Evolutionary conservation across 2,329 filamentous ascomycete genomes (phyloP).

Genomic region (Lasiodiplodia hormozganensis): DNA sequence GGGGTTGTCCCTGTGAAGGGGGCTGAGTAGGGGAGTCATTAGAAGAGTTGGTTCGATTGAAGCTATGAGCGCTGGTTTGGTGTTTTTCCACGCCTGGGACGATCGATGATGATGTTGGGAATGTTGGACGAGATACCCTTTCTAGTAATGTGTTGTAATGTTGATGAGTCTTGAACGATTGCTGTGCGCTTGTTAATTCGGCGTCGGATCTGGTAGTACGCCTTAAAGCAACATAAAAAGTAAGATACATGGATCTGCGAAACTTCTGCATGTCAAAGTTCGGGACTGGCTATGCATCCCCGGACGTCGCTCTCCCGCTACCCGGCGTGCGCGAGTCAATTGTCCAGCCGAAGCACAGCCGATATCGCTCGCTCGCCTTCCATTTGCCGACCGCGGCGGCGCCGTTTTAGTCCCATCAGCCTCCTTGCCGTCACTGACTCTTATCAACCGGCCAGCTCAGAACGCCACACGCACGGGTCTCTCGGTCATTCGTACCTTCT

Average conservation of each 20-base stretch:
- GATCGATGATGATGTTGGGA: not conserved
- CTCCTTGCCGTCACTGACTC: not conserved
- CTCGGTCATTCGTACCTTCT: not conserved
- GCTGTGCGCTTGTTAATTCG: no score
- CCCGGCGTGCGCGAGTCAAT: not conserved
- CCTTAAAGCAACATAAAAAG: no score
- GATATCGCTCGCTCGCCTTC: not conserved
- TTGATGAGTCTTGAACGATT: not conserved
- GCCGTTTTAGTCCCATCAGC: not conserved
- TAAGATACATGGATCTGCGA: no score
- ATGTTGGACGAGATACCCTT: not conserved
- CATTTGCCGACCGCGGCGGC: not conserved
- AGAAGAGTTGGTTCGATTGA: not conserved
- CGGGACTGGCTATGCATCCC: not conserved
- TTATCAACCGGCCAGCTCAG: not conserved
- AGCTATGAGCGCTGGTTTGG: not conserved
- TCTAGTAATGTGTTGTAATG: not conserved
- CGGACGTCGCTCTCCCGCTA: not conserved
- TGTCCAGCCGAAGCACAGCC: not conserved
- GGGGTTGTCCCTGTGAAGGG: not conserved
- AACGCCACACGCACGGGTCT: conserved; percentile 3
- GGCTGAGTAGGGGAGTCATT: not conserved
- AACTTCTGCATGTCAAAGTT: no score
- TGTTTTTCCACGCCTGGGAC: no score
- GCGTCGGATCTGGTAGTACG: no score